A percentile compares a stretch with the other conserved stretches of the same genome.
Conservation (phyloP, 1,284 basidiomycete species). For the Marasmius sp. region DNA sequence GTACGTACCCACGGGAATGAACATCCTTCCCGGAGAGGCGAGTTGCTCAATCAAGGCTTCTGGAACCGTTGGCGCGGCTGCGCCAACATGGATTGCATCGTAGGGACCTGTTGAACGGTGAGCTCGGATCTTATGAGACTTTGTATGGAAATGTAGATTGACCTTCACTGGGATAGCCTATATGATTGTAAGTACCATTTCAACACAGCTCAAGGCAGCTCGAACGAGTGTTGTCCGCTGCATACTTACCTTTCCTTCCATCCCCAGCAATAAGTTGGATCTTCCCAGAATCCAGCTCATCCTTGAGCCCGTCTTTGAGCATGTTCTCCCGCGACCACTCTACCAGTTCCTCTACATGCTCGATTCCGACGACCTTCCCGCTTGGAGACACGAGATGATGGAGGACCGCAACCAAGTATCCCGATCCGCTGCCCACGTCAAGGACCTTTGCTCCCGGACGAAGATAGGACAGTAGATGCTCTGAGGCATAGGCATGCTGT, state of each 20-base stretch:
- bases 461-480: slow-evolving; percentile 72
- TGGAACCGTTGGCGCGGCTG: slow-evolving; percentile 83
- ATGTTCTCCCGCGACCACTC: slow-evolving; percentile 75
- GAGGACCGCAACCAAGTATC: slow-evolving; percentile 77
- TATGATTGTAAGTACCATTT: background rate
- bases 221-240: too few relatives aligned
- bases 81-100: slow-evolving; percentile 93
- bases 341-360: slow-evolving; percentile 83
- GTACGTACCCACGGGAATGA: slow-evolving; percentile 83
- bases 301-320: slow-evolving; percentile 61
- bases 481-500: slow-evolving; percentile 81
- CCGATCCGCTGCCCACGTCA: slow-evolving; percentile 81
- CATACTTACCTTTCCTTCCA: slow-evolving; percentile 74
- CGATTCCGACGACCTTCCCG: slow-evolving; percentile 85
- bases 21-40: slow-evolving; percentile 85
- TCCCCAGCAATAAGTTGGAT: slow-evolving; percentile 78
- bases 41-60: slow-evolving; percentile 78
- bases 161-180: slow-evolving; percentile 31
- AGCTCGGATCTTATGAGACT: background rate
- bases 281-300: slow-evolving; percentile 47
- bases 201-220: slow-evolving; percentile 11
- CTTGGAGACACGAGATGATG: slow-evolving; percentile 62
- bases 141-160: slow-evolving; percentile 6
- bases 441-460: slow-evolving; percentile 72
- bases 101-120: slow-evolving; percentile 60